Conservation (phyloP, 345 rosid genomes). For the Ceriops decandra region DNA sequence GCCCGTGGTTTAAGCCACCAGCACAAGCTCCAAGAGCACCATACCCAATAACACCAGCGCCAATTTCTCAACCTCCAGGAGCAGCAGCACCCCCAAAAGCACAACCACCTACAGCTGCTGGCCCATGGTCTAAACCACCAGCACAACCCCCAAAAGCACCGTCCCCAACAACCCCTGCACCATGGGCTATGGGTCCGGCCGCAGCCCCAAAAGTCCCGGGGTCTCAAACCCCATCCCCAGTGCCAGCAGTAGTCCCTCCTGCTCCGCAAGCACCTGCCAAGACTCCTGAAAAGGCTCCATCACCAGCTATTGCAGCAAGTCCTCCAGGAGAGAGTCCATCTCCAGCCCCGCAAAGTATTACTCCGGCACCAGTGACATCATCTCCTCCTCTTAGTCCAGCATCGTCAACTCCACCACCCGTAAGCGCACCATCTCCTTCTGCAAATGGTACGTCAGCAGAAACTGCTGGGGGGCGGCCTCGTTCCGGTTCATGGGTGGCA, state of each 20-base stretch:
- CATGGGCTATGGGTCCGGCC: slow-evolving; percentile 5
- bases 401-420: too few species aligned
- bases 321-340: neutral
- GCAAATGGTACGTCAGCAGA: neutral
- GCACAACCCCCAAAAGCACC: slow-evolving; percentile 1
- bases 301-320: neutral
- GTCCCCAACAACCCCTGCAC: slow-evolving; percentile 11
- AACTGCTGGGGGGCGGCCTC: neutral
- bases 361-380: too few species aligned
- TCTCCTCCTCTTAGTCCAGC: too few species aligned
- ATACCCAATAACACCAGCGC: slow-evolving; percentile 11
- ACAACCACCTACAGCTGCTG: slow-evolving; percentile 3
- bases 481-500: slow-evolving; percentile 4
- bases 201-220: slow-evolving; percentile 10
- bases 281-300: neutral
- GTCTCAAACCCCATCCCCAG: neutral
- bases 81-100: slow-evolving; percentile 8
- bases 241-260: neutral
- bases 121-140: neutral
- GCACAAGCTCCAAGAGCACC: slow-evolving; percentile 3
- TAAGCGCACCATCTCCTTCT: neutral
- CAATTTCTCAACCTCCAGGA: slow-evolving; percentile 11
- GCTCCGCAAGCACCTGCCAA: neutral
- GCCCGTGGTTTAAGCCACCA: slow-evolving; percentile 1
- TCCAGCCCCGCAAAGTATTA: neutral